Percentiles rank a stretch among this genome's conserved stretches.
These are phyloP conservation scores for Pseudogymnoascus sp. DNA, from an alignment of 2,329 filamentous ascomycete species.

Conservation along the genomic window DNA sequence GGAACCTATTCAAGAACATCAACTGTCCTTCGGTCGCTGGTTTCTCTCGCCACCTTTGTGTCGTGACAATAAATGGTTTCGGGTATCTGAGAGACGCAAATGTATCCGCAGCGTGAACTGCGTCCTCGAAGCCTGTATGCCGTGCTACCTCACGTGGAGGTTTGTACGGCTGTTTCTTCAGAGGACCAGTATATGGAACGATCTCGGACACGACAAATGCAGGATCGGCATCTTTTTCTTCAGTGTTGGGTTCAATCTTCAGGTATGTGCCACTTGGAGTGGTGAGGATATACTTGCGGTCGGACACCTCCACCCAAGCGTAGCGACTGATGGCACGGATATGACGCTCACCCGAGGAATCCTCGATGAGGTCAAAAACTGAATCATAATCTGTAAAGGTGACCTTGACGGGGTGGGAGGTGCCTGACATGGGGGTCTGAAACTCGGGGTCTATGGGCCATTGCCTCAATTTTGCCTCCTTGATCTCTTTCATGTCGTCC, in stretches of 20 bases:
- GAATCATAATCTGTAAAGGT: conserved; percentile 87
- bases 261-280: conserved; percentile 56
- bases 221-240: conserved; percentile 28
- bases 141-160: conserved; percentile 61
- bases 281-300: conserved; percentile 62
- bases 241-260: conserved; percentile 38
- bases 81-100: conserved; percentile 63
- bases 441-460: neutral
- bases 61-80: conserved; percentile 55
- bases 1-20: conserved; percentile 59
- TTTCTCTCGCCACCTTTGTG: conserved; percentile 60
- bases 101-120: conserved; percentile 78
- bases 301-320: conserved; percentile 76
- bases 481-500: conserved; percentile 48
- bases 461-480: conserved; percentile 17
- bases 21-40: conserved; percentile 61
- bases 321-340: conserved; percentile 68
- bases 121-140: conserved; percentile 60
- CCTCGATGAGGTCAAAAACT: conserved; percentile 81
- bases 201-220: conserved; percentile 15
- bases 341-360: conserved; percentile 69
- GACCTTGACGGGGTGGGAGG: conserved; percentile 32
- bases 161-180: conserved; percentile 47
- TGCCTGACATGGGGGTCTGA: neutral
- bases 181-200: conserved; percentile 31